Conservation (phyloP, 306 rosid genomes). For the Luffa acutangula region DNA sequence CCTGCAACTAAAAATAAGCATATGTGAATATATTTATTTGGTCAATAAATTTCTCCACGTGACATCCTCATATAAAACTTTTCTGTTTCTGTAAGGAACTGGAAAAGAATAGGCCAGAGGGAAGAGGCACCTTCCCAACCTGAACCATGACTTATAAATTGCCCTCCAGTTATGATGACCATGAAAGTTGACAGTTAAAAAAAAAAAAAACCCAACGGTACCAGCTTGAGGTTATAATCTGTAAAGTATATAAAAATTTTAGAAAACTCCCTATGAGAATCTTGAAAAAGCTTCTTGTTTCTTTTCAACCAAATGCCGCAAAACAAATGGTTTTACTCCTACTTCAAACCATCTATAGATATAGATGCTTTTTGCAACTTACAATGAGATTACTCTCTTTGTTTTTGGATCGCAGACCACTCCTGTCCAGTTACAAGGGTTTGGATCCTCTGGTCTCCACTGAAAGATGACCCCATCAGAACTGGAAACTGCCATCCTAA, state of each 20-base stretch:
- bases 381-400: conserved; percentile 81
- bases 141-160: not conserved
- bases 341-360: not conserved
- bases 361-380: conserved; percentile 23
- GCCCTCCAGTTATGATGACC: not conserved
- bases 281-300: not conserved
- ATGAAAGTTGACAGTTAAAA: not conserved
- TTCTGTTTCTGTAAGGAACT: not conserved
- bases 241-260: not conserved
- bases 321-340: not conserved
- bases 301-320: not conserved
- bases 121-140: not conserved
- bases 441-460: conserved; percentile 95
- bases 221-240: not conserved
- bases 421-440: conserved; percentile 92
- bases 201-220: not conserved
- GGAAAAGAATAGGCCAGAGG: not conserved
- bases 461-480: conserved; percentile 62
- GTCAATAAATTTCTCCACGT: not conserved
- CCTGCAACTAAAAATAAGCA: not conserved
- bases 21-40: not conserved
- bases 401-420: conserved; percentile 73
- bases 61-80: not conserved
- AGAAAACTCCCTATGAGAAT: not conserved
- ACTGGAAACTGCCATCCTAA: conserved; percentile 55